Evolutionary conservation across 225 moss, liverwort and hornwort species (phyloP).

Genomic region (Rhytidiadelphus loreus): DNA sequence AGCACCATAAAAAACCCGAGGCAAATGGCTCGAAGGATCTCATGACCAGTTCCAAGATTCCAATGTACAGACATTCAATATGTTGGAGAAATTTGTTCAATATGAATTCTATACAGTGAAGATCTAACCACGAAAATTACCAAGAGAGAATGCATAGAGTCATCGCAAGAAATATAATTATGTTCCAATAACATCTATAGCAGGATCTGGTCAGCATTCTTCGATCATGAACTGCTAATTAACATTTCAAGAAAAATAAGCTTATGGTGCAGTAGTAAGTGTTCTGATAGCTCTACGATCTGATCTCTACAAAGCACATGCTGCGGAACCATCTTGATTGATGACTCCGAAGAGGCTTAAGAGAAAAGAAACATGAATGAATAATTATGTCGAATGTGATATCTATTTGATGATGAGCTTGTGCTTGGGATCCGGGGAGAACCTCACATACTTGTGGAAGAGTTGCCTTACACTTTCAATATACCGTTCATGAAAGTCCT

Average conservation of each 20-base stretch:
- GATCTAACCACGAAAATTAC: neutral
- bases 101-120: neutral
- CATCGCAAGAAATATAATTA: neutral
- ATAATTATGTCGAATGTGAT: neutral
- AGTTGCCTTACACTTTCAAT: conserved; percentile 39
- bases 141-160: neutral
- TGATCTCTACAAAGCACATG: neutral
- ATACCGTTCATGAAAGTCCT: conserved; percentile 60
- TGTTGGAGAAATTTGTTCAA: neutral
- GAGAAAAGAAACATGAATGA: neutral
- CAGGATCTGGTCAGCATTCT: neutral
- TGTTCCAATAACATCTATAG: neutral
- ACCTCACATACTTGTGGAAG: conserved; percentile 44
- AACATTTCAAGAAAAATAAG: neutral
- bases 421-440: conserved; percentile 53
- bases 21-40: neutral
- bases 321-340: neutral
- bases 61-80: neutral
- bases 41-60: neutral
- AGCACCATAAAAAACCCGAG: neutral
- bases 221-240: neutral
- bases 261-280: neutral
- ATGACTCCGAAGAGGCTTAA: neutral
- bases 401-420: conserved; percentile 44
- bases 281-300: neutral